Conservation (phyloP, 192 early-diverging fungal species). For the Coemansia sp. region DNA sequence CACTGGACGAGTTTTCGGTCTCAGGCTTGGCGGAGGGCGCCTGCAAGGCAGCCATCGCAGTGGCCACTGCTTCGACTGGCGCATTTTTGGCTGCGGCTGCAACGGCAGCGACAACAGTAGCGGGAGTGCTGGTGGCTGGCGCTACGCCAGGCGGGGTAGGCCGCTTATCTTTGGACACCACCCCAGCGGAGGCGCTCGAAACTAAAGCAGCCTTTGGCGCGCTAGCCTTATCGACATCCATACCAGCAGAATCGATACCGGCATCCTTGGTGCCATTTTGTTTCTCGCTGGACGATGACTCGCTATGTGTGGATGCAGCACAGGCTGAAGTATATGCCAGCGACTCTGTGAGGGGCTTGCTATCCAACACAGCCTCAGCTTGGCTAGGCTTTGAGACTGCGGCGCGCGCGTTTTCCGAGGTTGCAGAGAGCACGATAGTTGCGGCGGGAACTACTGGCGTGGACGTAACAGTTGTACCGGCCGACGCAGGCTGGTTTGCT, state of each 20-base stretch:
- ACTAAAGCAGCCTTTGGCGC: neutral
- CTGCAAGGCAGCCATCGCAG: neutral
- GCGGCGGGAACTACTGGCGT: neutral
- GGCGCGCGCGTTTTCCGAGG: neutral
- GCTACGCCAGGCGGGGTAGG: neutral
- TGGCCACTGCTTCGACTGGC: neutral
- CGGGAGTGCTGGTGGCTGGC: neutral
- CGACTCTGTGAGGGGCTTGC: neutral
- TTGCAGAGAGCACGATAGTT: neutral
- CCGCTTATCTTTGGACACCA: neutral
- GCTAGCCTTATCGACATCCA: neutral
- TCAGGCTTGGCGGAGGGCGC: neutral
- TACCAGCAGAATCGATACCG: neutral
- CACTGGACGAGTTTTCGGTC: no score
- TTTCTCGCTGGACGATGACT: slow-evolving; percentile 4
- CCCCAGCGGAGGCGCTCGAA: neutral
- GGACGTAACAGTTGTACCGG: neutral
- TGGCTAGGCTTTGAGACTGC: neutral
- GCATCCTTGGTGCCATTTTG: neutral
- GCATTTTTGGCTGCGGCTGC: no score
- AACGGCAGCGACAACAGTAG: neutral
- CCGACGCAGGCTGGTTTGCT: neutral
- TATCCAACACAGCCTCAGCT: neutral
- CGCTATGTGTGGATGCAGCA: neutral
- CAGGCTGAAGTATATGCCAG: neutral